Conservation (phyloP, 75 land plant species). For the Adiantum capillusveneris region DNA sequence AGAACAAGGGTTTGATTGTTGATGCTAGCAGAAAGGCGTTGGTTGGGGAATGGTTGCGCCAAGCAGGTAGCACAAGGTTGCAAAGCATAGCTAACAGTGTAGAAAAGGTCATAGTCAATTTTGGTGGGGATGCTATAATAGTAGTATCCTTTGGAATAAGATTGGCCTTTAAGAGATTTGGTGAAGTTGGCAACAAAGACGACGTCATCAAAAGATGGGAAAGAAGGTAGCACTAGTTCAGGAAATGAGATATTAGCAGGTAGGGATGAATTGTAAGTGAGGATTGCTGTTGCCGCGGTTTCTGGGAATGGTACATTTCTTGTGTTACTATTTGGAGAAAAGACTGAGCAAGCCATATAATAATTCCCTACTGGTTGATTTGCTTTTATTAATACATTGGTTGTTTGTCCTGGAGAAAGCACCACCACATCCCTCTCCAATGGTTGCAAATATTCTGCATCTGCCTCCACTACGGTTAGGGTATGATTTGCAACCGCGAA, state of each 20-base stretch:
- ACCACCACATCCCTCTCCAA: conserved; percentile 7
- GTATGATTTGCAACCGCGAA: conserved; percentile 24
- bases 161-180: conserved; percentile 16
- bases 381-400: conserved; percentile 17
- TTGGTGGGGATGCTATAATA: conserved; percentile 7
- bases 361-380: conserved; percentile 11
- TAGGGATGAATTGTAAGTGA: conserved; percentile 14
- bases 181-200: conserved; percentile 29
- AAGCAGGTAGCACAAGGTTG: conserved; percentile 20
- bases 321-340: background rate
- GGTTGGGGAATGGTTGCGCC: background rate
- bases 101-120: conserved; percentile 37
- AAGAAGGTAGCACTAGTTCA: conserved; percentile 24
- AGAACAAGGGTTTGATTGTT: conserved; percentile 41
- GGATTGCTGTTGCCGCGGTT: conserved; percentile 40
- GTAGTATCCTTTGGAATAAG: background rate
- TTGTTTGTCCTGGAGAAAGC: conserved; percentile 27
- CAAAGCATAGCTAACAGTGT: conserved; percentile 33
- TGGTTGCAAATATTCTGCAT: conserved; percentile 19
- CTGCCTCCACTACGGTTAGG: conserved; percentile 23
- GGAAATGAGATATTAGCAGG: background rate
- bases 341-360: conserved; percentile 11
- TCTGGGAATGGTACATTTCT: conserved; percentile 15
- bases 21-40: conserved; percentile 28
- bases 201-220: conserved; percentile 40